A percentile compares a stretch with the other conserved stretches of the same genome.
phyloP scores from a whole-genome alignment of 1,284 basidiomycete genomes.

The Ceratorhiza oryzae-sativae region DNA sequence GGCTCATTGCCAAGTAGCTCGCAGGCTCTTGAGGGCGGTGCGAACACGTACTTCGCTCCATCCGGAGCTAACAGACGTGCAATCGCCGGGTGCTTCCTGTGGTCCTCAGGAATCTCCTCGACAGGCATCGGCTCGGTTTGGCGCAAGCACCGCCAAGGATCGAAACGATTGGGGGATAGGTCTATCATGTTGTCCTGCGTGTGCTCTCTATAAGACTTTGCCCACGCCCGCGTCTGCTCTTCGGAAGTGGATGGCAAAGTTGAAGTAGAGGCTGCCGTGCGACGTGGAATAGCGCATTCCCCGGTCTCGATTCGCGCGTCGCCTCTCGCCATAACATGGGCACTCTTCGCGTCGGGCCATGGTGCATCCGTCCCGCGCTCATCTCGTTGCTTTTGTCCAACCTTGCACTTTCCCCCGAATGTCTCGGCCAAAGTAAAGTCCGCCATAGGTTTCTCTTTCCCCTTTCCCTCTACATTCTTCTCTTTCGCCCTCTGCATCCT shows the following conservation, averaged over 20 bases:
- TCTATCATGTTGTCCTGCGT: conserved; percentile 8
- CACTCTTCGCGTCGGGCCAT: conserved; percentile 13
- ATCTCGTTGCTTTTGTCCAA: neutral
- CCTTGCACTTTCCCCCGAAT: neutral
- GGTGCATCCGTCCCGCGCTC: conserved; percentile 14
- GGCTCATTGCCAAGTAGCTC: conserved; percentile 85
- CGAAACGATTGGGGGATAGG: neutral
- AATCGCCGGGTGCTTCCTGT: conserved; percentile 25
- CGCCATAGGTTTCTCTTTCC: neutral
- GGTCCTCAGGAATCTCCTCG: conserved; percentile 24
- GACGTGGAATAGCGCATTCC: neutral
- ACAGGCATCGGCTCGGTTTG: neutral
- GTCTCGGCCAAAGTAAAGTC: neutral
- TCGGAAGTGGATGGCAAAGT: neutral
- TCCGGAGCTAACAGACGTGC: conserved; percentile 21
- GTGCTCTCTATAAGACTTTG: neutral
- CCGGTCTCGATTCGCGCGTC: neutral
- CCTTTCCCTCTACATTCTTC: neutral
- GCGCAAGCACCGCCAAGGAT: conserved; percentile 6
- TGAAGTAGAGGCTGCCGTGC: neutral
- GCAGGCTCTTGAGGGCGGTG: conserved; percentile 65
- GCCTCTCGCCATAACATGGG: neutral
- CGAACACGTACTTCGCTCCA: conserved; percentile 16
- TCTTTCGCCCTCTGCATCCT: conserved; percentile 1
- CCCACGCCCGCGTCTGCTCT: conserved; percentile 22